Evolutionary conservation across 257 asterid genomes (phyloP).

Genomic region (Solanum tacnaense): DNA sequence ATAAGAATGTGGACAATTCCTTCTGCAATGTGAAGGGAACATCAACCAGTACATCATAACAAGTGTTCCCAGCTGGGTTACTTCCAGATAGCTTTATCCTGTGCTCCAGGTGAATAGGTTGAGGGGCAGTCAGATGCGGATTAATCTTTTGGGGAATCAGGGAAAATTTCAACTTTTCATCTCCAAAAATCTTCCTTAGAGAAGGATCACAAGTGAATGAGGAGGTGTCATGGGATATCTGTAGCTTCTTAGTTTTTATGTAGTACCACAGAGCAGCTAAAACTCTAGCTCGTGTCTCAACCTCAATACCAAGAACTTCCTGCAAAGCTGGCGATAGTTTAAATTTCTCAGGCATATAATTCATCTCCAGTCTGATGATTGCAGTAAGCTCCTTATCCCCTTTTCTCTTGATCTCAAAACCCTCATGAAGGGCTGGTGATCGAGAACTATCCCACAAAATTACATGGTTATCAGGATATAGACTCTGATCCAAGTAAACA

Average conservation of each 20-base stretch:
- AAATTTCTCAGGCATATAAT: constrained; percentile 60
- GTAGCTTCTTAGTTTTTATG: constrained; percentile 54
- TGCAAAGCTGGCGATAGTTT: constrained; percentile 68
- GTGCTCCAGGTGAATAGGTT: constrained; percentile 85
- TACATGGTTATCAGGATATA: constrained; percentile 77
- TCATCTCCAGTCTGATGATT: constrained; percentile 76
- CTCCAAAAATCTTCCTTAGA: constrained; percentile 73
- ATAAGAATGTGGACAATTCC: constrained; percentile 45
- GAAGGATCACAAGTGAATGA: constrained; percentile 68
- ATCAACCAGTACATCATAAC: constrained; percentile 78
- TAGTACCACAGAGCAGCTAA: constrained; percentile 77
- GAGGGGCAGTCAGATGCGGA: constrained; percentile 58
- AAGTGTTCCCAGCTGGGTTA: constrained; percentile 60
- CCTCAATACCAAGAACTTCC: constrained; percentile 77
- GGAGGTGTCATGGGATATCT: constrained; percentile 60
- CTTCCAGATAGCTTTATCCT: constrained; percentile 71
- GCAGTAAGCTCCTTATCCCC: constrained; percentile 88
- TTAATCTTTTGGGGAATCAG: constrained; percentile 56
- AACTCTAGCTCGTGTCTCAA: constrained; percentile 65
- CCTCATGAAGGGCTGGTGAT: constrained; percentile 58
- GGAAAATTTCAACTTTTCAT: constrained; percentile 77
- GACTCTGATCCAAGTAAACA: constrained; percentile 70
- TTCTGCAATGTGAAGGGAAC: constrained; percentile 45
- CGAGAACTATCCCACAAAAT: constrained; percentile 85
- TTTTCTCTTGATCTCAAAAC: constrained; percentile 85